Evolutionary conservation across 2,329 filamentous ascomycete species (phyloP).

Genomic region (Sporothrix luriei): DNA sequence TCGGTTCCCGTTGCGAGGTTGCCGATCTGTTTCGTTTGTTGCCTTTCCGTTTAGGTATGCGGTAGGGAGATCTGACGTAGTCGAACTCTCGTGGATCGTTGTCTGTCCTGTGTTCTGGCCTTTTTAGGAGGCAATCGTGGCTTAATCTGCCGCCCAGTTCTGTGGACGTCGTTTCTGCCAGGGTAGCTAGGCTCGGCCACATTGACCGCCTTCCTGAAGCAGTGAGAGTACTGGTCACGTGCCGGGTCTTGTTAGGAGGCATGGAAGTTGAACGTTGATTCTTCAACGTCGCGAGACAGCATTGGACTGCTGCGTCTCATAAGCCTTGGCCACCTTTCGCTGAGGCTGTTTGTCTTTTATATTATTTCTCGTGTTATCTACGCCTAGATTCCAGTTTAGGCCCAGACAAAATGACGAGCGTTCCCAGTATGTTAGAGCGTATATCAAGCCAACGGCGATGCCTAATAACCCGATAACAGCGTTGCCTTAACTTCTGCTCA

Average conservation of each 20-base stretch:
- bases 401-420: neutral
- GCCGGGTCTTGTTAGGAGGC: neutral
- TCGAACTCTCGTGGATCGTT: conserved; percentile 9
- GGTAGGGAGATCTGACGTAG: conserved; percentile 20
- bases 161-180: conserved; percentile 16
- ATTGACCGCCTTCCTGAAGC: conserved; percentile 18
- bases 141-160: conserved; percentile 10
- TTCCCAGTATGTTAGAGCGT: neutral
- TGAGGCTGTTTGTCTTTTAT: neutral
- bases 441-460: conserved; percentile 23
- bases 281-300: conserved; percentile 2
- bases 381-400: neutral
- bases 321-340: neutral
- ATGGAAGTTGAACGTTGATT: neutral
- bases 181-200: neutral
- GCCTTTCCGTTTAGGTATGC: neutral
- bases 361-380: neutral
- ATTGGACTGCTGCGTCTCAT: conserved; percentile 11
- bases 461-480: neutral
- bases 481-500: too few relatives aligned
- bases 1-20: neutral
- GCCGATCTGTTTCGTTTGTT: neutral
- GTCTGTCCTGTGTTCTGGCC: conserved; percentile 16
- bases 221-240: neutral
- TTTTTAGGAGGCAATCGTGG: conserved; percentile 23